Evolutionary conservation across 2,329 filamentous ascomycete genomes (phyloP).

Genomic region (Penicillium frequentans): DNA sequence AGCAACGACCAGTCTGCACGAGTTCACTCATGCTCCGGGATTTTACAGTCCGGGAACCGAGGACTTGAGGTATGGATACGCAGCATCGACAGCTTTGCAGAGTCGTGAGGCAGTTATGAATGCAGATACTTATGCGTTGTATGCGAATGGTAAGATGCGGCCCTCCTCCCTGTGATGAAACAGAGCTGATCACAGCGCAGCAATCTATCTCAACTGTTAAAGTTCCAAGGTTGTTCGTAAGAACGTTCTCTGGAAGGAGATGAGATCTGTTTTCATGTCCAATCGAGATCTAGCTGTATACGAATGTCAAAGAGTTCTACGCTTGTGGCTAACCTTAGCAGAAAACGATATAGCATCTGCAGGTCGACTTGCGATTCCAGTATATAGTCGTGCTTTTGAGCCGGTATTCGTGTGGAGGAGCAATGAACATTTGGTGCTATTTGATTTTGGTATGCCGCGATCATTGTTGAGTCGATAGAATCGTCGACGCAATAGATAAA

Average conservation of each 20-base stretch:
- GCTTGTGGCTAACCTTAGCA: neutral
- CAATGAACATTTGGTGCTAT: neutral
- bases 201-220: conserved; percentile 20
- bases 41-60: conserved; percentile 56
- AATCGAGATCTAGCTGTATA: neutral
- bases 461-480: neutral
- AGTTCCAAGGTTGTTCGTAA: no score
- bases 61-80: conserved; percentile 61
- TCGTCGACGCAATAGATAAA: neutral
- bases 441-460: neutral
- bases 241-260: neutral
- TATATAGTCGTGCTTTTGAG: neutral
- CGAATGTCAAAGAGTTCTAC: neutral
- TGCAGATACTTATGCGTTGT: conserved; percentile 63
- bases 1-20: conserved; percentile 65
- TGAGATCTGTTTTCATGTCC: neutral
- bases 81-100: conserved; percentile 47
- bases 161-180: neutral
- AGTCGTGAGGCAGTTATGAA: conserved; percentile 58
- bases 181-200: conserved; percentile 5
- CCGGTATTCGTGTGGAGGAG: neutral
- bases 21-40: conserved; percentile 62
- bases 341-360: neutral
- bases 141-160: conserved; percentile 47
- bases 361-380: neutral